phyloP scores from a whole-genome alignment of 1,284 basidiomycete genomes.

The Neotropicomus parvogracilis region DNA sequence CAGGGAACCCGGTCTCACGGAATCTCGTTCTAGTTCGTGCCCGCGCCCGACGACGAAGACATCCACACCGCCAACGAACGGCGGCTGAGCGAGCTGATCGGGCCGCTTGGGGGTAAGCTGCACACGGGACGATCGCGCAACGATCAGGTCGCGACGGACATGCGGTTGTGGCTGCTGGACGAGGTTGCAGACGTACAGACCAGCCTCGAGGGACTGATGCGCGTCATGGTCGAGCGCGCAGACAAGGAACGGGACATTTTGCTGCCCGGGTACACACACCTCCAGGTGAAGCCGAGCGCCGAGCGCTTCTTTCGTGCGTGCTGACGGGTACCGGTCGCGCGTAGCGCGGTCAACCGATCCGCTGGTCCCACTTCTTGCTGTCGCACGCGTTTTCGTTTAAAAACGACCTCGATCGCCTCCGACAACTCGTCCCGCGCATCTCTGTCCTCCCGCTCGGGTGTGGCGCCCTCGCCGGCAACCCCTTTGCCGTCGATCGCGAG shows the following conservation, averaged over 20 bases:
- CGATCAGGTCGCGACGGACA: constrained; percentile 97
- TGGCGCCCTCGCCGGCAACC: constrained; percentile 95
- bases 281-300: constrained; percentile 60
- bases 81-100: constrained; percentile 89
- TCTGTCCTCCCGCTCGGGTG: constrained; percentile 92
- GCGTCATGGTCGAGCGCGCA: constrained; percentile 87
- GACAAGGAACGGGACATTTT: constrained; percentile 89
- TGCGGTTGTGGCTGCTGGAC: constrained; percentile 92
- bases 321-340: background rate
- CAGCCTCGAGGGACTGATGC: constrained; percentile 77
- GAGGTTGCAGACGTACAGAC: constrained; percentile 70
- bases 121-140: constrained; percentile 97
- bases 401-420: constrained; percentile 83
- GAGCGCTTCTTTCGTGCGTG: background rate
- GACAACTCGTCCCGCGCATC: constrained; percentile 81
- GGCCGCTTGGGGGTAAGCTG: constrained; percentile 85
- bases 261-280: constrained; percentile 95
- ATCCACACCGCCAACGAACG: constrained; percentile 99
- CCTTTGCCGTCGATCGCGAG: constrained; percentile 88
- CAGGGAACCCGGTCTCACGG: background rate
- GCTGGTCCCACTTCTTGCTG: constrained; percentile 96
- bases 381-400: constrained; percentile 93
- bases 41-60: constrained; percentile 88
- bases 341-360: constrained; percentile 93
- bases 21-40: constrained; percentile 52